These are phyloP conservation scores for Quercus bicolor DNA, from an alignment of 306 rosid species.

Conservation along the genomic window DNA sequence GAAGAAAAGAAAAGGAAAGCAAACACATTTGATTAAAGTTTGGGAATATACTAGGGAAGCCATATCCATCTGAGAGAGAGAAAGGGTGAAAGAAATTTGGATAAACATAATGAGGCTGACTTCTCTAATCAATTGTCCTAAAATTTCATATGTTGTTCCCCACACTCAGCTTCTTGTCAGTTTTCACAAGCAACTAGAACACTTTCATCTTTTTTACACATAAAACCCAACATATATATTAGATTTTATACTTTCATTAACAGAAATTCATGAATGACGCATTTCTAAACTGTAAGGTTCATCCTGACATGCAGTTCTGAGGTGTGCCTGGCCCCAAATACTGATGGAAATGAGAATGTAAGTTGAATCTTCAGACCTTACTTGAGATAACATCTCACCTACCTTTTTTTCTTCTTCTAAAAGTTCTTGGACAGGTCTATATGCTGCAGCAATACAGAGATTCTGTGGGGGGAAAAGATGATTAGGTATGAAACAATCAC, in stretches of 20 bases:
- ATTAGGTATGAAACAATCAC: slow-evolving; percentile 7
- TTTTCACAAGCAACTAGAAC: neutral
- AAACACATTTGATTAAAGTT: neutral
- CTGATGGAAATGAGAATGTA: neutral
- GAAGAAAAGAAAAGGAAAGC: neutral
- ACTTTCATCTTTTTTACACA: neutral
- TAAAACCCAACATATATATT: neutral
- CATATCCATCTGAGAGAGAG: neutral
- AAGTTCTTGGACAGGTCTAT: slow-evolving; percentile 94
- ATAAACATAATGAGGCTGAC: neutral
- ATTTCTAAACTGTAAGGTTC: neutral
- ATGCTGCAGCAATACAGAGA: slow-evolving; percentile 94
- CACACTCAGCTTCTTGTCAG: neutral
- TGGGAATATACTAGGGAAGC: neutral
- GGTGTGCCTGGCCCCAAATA: neutral
- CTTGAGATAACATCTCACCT: neutral
- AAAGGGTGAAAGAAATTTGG: neutral
- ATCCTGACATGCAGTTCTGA: neutral
- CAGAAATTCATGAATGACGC: neutral
- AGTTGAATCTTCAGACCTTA: neutral
- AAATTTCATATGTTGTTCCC: neutral
- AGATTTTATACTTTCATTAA: neutral
- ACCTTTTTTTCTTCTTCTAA: slow-evolving; percentile 78
- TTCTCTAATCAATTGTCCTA: neutral
- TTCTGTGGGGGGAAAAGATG: slow-evolving; percentile 52